phyloP scores from a whole-genome alignment of 2,329 filamentous ascomycete genomes.

The Scytalidium lignicola region DNA sequence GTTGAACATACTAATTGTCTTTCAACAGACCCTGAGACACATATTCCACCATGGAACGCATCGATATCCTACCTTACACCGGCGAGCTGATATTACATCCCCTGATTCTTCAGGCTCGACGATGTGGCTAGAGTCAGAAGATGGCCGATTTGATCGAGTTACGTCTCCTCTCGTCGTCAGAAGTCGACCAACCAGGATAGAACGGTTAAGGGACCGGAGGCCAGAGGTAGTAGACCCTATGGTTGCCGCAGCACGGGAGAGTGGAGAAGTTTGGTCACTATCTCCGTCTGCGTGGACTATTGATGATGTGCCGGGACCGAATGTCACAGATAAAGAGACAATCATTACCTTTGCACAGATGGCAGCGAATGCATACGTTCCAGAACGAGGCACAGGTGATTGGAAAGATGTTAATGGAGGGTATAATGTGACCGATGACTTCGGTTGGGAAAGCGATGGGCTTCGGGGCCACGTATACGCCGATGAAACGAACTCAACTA shows the following conservation, averaged over 20 bases:
- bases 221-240: conserved; percentile 73
- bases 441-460: conserved; percentile 89
- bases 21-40: conserved; percentile 64
- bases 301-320: conserved; percentile 72
- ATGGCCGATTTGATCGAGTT: conserved; percentile 46
- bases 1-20: conserved; percentile 9
- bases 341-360: conserved; percentile 82
- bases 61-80: conserved; percentile 70
- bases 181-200: conserved; percentile 64
- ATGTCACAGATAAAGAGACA: conserved; percentile 80
- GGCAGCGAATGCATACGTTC: conserved; percentile 84
- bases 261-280: conserved; percentile 62
- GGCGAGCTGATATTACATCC: conserved; percentile 63
- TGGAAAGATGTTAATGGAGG: conserved; percentile 77
- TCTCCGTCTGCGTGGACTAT: conserved; percentile 71
- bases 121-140: conserved; percentile 59
- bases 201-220: conserved; percentile 75
- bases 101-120: conserved; percentile 41
- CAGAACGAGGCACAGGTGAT: conserved; percentile 63
- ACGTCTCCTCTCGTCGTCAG: conserved; percentile 52
- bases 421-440: conserved; percentile 83
- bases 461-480: conserved; percentile 89
- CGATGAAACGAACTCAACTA: conserved; percentile 76
- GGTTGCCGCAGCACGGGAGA: conserved; percentile 65
- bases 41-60: conserved; percentile 89